Base-by-base conservation (phyloP, 495 filamentous ascomycete species). In the Talaromyces trachyspermus region DNA sequence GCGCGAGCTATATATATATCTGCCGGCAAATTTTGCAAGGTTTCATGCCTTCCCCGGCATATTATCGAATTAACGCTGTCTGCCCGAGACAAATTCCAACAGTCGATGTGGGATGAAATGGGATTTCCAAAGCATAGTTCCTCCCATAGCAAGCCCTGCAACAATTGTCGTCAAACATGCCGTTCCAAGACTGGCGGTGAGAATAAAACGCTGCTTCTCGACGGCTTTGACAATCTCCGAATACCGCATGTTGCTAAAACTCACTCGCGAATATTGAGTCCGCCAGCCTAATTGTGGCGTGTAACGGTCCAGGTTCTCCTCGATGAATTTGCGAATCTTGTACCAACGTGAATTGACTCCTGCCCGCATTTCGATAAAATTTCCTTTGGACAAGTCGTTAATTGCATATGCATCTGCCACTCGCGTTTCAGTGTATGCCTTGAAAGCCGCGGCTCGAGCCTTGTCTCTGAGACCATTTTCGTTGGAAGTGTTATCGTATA, bases 211-310 rank as follows among this genome's bases (percentile, higher is more conserved):
- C 64, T 99, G 92, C 38, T 72, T 63, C 38, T 78, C 72, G 39
- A 81, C 83, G 48, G 75, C 77, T 24, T 64, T 70, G 20, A 86
- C 71, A 2, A 97, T 86, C 50, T 94, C 85, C 2, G 83, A 86
- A 59, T 99, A 99, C 23, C 86, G 71, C 68, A 92, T 83, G 54
- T 94, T 95, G 23, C 86, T 84, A 62, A 97, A 98, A 51, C 88
- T 94, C 18, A 98, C 82, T 12, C 91, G 72, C n/a, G 81, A 79
- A 57, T 98, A 98, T 69, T 96, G 88, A 1, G 92, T 98, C 62
- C 80, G 78, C 79, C 88, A 95, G 2, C 90, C 92, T 15, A 88
- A 56, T 36, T 69, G 64, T 1, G 92, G 92, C 4, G 94, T 43
- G 46, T 84, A 83, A n/a, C 79, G 72, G 33, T 80, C 81, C 29